phyloP scores from a whole-genome alignment of 2,329 filamentous ascomycete genomes.

The Fusarium sp. region DNA sequence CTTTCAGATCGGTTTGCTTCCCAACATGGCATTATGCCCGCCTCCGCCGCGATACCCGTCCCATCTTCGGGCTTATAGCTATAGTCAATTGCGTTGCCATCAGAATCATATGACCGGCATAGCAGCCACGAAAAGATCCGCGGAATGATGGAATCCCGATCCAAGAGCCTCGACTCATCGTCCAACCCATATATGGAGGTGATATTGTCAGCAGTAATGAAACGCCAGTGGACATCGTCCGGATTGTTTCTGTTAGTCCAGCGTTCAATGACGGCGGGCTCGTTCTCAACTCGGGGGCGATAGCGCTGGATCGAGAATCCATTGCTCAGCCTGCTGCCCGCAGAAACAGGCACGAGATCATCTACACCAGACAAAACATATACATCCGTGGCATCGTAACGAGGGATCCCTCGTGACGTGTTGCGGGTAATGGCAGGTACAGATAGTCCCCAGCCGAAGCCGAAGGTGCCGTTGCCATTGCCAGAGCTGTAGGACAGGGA shows the following conservation, averaged over 20 bases:
- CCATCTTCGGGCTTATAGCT: background rate
- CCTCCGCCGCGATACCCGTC: background rate
- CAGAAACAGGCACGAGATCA: too few relatives aligned
- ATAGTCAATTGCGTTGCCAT: background rate
- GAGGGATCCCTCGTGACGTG: background rate
- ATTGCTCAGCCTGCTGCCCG: too few relatives aligned
- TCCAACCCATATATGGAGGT: background rate
- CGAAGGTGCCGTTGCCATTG: background rate
- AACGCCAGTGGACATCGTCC: background rate
- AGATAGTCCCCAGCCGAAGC: background rate
- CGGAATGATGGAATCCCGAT: background rate
- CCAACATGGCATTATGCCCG: background rate
- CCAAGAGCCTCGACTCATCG: background rate
- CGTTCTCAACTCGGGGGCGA: background rate
- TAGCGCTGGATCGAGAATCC: too few relatives aligned
- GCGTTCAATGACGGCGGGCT: background rate
- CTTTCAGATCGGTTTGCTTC: background rate
- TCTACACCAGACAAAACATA: background rate
- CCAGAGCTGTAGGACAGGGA: background rate
- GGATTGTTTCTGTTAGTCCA: background rate
- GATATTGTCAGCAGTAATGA: background rate
- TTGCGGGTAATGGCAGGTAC: background rate
- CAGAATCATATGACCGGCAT: background rate
- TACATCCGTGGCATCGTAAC: background rate
- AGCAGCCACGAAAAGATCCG: background rate